Conservation (phyloP, 495 filamentous ascomycete genomes). For the Lentithecium fluviatile region DNA sequence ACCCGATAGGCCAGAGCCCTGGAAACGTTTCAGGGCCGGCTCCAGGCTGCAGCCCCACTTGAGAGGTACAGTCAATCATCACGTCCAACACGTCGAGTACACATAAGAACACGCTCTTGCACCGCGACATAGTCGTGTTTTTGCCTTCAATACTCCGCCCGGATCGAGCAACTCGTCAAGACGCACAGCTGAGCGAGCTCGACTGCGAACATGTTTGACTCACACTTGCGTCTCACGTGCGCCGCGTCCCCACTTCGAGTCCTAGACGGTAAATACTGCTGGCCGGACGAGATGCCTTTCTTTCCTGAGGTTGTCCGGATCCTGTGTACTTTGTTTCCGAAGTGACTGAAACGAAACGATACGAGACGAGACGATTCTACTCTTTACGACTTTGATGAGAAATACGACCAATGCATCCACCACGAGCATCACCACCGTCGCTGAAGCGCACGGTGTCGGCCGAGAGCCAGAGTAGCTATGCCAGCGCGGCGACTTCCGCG, state of each 20-base stretch:
- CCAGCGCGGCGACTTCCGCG: conserved; percentile 25
- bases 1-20: conserved; percentile 26
- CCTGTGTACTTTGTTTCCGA: conserved; percentile 10
- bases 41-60: conserved; percentile 20
- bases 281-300: conserved; percentile 35
- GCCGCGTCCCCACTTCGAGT: conserved; percentile 7
- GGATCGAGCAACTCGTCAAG: conserved; percentile 23
- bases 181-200: conserved; percentile 26
- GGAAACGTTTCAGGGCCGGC: conserved; percentile 33
- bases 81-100: conserved; percentile 15
- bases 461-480: conserved; percentile 36
- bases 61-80: conserved; percentile 22
- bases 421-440: conserved; percentile 28
- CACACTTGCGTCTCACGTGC: conserved; percentile 41
- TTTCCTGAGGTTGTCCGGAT: conserved; percentile 28
- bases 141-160: conserved; percentile 30
- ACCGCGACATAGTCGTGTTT: conserved; percentile 37
- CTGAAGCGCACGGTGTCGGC: conserved; percentile 37
- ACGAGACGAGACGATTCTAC: conserved; percentile 5
- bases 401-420: conserved; percentile 22
- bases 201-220: conserved; percentile 34
- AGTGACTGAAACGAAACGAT: conserved; percentile 10
- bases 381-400: conserved; percentile 13
- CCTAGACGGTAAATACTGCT: conserved; percentile 29
- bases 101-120: conserved; percentile 24